Conservation (phyloP, 495 filamentous ascomycete genomes). For the Penicillium antarcticum region DNA sequence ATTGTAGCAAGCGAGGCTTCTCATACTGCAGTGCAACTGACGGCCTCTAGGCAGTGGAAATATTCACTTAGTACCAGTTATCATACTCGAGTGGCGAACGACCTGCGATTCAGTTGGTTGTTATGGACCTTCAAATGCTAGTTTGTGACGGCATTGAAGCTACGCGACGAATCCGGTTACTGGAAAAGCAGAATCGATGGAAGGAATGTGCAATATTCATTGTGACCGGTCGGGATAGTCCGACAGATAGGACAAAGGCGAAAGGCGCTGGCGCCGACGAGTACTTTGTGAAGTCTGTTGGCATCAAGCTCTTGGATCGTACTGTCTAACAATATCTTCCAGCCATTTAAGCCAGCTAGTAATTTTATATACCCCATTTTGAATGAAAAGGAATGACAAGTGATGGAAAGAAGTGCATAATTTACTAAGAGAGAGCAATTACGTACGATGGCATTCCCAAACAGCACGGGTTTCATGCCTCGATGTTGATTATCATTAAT, state of each 20-base stretch:
- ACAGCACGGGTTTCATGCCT: no score
- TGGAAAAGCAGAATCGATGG: slow-evolving; percentile 67
- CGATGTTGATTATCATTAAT: no score
- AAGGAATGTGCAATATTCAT: neutral
- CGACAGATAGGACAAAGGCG: slow-evolving; percentile 9
- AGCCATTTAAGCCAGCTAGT: neutral
- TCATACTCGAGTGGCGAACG: neutral
- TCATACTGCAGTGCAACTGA: slow-evolving; percentile 7
- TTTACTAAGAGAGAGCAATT: no score
- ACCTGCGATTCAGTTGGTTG: slow-evolving; percentile 62
- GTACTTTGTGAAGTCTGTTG: slow-evolving; percentile 16
- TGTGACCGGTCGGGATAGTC: slow-evolving; percentile 17
- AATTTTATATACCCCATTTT: no score
- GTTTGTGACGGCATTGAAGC: slow-evolving; percentile 88
- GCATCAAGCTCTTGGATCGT: slow-evolving; percentile 9
- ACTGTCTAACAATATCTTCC: slow-evolving; percentile 8
- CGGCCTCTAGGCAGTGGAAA: slow-evolving; percentile 10
- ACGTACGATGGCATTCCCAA: no score
- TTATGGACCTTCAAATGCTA: slow-evolving; percentile 93
- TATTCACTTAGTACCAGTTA: slow-evolving; percentile 3
- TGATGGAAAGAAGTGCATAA: no score
- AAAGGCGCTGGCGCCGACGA: slow-evolving; percentile 6
- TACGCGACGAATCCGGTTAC: slow-evolving; percentile 76
- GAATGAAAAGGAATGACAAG: no score
- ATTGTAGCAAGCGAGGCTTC: slow-evolving; percentile 9